These are phyloP conservation scores for Hyaloscypha bicolor DNA, from an alignment of 495 filamentous ascomycete species.

Conservation along the genomic window DNA sequence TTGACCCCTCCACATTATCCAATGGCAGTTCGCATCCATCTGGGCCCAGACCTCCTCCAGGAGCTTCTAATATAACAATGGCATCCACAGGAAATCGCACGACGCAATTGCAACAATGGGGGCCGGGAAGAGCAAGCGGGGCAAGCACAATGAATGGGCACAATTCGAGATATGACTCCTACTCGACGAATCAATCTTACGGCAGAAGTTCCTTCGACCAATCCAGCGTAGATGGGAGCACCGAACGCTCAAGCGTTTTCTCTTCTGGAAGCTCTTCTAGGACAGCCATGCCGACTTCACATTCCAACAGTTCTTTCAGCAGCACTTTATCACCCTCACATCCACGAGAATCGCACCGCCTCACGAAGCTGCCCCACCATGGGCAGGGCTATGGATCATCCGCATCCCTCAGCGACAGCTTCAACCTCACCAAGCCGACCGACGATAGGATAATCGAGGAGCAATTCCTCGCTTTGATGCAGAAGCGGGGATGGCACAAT, in stretches of 20 bases:
- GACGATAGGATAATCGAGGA: slow-evolving; percentile 90
- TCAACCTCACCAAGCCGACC: slow-evolving; percentile 67
- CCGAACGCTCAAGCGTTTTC: slow-evolving; percentile 64
- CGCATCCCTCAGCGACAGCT: slow-evolving; percentile 49
- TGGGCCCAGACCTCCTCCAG: slow-evolving; percentile 71
- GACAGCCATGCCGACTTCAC: slow-evolving; percentile 49
- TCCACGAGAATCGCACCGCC: slow-evolving; percentile 51
- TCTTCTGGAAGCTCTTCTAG: slow-evolving; percentile 64
- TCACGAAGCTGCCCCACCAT: slow-evolving; percentile 45
- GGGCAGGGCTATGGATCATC: slow-evolving; percentile 29
- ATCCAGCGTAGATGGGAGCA: slow-evolving; percentile 62
- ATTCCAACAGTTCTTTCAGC: slow-evolving; percentile 43
- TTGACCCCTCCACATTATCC: slow-evolving; percentile 54
- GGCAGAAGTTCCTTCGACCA: slow-evolving; percentile 71
- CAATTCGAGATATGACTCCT: slow-evolving; percentile 65
- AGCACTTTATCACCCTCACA: slow-evolving; percentile 44
- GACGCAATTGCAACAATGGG: slow-evolving; percentile 74
- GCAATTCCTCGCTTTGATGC: slow-evolving; percentile 91
- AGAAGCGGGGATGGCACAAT: slow-evolving; percentile 95
- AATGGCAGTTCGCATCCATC: slow-evolving; percentile 60
- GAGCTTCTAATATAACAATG: slow-evolving; percentile 64
- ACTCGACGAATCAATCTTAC: slow-evolving; percentile 68
- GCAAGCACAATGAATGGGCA: slow-evolving; percentile 51
- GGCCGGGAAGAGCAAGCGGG: slow-evolving; percentile 55
- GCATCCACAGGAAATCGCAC: slow-evolving; percentile 68